Evolutionary conservation across 129 eudicot species (phyloP).

Genomic region (Artemisia tridentata): DNA sequence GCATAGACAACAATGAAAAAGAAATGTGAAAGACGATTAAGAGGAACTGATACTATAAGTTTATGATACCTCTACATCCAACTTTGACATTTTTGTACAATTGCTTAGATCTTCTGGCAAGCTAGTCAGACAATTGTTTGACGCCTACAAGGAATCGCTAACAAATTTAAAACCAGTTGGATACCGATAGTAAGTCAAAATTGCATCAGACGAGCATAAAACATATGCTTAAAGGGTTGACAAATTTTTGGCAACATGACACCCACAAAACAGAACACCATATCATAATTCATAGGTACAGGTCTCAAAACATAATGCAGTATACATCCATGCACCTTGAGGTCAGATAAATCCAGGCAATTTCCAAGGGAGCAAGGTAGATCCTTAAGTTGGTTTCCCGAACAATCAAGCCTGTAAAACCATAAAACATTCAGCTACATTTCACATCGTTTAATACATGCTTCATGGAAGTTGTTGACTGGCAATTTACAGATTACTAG

Average conservation of each 20-base stretch:
- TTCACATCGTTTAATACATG: not conserved
- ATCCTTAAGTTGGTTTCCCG: slow-evolving; percentile 64
- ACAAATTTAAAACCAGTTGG: not conserved
- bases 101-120: slow-evolving; percentile 80
- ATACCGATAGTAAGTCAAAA: no score
- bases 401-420: slow-evolving; percentile 75
- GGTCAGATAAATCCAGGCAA: slow-evolving; percentile 65
- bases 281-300: slow-evolving; percentile 4
- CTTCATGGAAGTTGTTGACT: not conserved
- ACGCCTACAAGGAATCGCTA: slow-evolving; percentile 41
- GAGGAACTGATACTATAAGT: slow-evolving; percentile 9
- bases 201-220: no score
- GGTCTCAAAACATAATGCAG: slow-evolving; percentile 16
- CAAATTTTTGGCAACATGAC: no score
- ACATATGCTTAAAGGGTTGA: no score
- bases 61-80: slow-evolving; percentile 79
- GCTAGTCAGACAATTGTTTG: slow-evolving; percentile 69
- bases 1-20: not conserved
- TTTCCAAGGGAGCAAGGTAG: slow-evolving; percentile 80
- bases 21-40: no score
- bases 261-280: not conserved
- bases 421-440: slow-evolving; percentile 21
- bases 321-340: slow-evolving; percentile 55
- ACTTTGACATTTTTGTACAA: slow-evolving; percentile 71
- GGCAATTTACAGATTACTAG: slow-evolving; percentile 1